Percentiles rank a stretch among this genome's conserved stretches.
phyloP scores from a whole-genome alignment of 192 early-diverging fungal genomes.

The Spinellus fusiger region DNA sequence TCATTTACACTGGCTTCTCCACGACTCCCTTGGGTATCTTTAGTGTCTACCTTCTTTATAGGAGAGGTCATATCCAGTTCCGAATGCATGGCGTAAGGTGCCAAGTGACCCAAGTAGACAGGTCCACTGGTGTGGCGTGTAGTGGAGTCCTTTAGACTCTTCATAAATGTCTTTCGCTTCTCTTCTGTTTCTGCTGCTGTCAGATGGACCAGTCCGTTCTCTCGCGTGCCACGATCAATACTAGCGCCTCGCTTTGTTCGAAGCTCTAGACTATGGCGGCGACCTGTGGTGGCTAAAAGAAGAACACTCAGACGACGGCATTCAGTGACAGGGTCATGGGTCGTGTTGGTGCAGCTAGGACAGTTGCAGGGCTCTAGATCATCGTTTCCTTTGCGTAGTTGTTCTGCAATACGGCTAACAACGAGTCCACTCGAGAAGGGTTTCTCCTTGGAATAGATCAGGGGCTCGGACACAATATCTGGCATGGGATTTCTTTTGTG shows the following conservation, averaged over 20 bases:
- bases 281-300: slow-evolving; percentile 1
- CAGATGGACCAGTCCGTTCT: background rate
- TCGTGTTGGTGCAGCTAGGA: background rate
- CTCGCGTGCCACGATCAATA: slow-evolving; percentile 7
- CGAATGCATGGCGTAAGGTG: background rate
- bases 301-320: slow-evolving; percentile 20
- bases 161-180: background rate
- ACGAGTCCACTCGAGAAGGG: background rate
- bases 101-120: slow-evolving; percentile 9
- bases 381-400: slow-evolving; percentile 8
- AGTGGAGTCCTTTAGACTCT: background rate
- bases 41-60: slow-evolving; percentile 1
- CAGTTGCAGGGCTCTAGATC: slow-evolving; percentile 16
- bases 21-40: too few species aligned
- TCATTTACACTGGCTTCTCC: too few species aligned
- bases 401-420: slow-evolving; percentile 24
- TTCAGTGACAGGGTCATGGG: background rate
- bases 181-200: slow-evolving; percentile 5
- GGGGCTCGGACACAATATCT: too few species aligned
- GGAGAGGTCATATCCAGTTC: background rate
- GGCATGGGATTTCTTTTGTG: background rate
- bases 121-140: background rate
- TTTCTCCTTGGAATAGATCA: background rate
- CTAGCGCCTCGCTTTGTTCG: slow-evolving; percentile 24
- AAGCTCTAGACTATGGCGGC: slow-evolving; percentile 17